These are phyloP conservation scores for Collybiopsis luxurians DNA, from an alignment of 768 basidiomycete species.

Conservation along the genomic window DNA sequence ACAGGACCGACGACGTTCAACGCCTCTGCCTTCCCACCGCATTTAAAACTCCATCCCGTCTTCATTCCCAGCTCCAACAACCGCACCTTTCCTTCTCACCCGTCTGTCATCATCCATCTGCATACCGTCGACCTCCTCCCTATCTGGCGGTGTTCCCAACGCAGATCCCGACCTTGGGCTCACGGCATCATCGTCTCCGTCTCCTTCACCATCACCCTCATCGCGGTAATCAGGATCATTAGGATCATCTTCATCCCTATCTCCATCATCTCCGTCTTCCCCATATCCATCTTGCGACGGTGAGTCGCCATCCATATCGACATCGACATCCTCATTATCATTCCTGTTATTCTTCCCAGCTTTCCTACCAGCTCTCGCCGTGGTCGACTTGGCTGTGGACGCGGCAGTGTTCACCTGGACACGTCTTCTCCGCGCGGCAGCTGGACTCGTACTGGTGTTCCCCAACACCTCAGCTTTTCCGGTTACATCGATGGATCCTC, in stretches of 20 bases:
- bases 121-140: no score
- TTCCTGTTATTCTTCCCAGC: neutral
- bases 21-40: no score
- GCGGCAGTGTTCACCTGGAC: neutral
- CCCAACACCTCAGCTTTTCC: neutral
- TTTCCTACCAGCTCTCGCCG: neutral
- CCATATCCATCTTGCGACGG: neutral
- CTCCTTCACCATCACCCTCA: neutral
- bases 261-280: neutral
- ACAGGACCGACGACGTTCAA: no score
- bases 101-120: no score
- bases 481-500: constrained; percentile 1
- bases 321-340: neutral
- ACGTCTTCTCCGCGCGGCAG: neutral
- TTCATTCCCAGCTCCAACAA: no score
- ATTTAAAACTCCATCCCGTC: no score
- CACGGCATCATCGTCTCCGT: neutral
- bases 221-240: neutral
- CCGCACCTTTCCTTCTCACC: no score
- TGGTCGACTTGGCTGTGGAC: neutral
- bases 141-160: no score
- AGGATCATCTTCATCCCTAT: neutral
- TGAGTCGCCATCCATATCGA: neutral
- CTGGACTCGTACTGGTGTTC: neutral
- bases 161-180: neutral